phyloP scores from a whole-genome alignment of 306 rosid species.

The Gastrolobium bilobum region DNA sequence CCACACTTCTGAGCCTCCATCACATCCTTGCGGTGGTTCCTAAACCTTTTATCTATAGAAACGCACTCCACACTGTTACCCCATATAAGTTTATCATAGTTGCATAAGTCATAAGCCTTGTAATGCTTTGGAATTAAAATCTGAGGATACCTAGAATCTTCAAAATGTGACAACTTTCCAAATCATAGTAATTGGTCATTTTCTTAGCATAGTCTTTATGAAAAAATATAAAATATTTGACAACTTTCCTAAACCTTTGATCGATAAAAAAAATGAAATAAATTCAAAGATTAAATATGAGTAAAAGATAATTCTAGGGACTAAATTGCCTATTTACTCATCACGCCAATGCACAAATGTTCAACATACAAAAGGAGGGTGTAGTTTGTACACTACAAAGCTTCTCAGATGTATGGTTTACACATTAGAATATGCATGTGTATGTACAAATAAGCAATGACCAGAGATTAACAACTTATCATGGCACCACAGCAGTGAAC shows the following conservation, averaged over 20 bases:
- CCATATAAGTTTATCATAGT: not conserved
- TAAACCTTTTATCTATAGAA: not conserved
- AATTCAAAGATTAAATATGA: conserved; percentile 15
- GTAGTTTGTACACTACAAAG: conserved; percentile 2
- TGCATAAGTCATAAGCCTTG: not conserved
- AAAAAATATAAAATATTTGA: no score
- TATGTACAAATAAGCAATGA: not conserved
- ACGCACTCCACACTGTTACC: not conserved
- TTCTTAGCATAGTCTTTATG: no score
- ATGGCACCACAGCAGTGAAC: conserved; percentile 10
- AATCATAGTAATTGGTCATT: not conserved
- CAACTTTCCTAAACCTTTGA: no score
- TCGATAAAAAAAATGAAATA: not conserved
- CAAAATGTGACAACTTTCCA: not conserved
- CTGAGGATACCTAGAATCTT: not conserved
- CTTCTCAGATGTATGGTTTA: conserved; percentile 14
- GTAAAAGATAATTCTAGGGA: not conserved
- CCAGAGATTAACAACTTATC: not conserved
- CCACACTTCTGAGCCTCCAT: conserved; percentile 1
- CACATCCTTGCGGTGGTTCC: conserved; percentile 1
- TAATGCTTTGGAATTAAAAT: not conserved
- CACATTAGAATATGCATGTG: not conserved
- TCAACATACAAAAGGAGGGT: not conserved
- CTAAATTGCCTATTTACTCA: not conserved
- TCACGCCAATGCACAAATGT: not conserved